These are phyloP conservation scores for Elsinoe necatrix DNA, from an alignment of 2,329 filamentous ascomycete genomes.

Conservation along the genomic window DNA sequence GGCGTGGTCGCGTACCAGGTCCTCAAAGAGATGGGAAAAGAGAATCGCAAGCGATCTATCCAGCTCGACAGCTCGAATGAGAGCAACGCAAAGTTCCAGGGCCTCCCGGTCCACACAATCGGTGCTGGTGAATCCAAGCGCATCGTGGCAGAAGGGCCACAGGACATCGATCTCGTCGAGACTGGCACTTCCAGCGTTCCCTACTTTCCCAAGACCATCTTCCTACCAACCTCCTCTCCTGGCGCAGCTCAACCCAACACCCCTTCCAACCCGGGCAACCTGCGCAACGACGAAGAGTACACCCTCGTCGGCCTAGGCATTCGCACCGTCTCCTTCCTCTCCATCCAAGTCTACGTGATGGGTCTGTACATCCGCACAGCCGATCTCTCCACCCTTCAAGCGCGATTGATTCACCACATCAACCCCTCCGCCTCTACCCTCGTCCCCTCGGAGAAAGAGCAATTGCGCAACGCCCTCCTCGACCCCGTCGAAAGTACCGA, in stretches of 20 bases:
- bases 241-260: conserved; percentile 24
- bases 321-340: conserved; percentile 79
- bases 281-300: conserved; percentile 56
- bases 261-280: conserved; percentile 27
- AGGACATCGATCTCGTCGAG: conserved; percentile 64
- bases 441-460: conserved; percentile 70
- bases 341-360: conserved; percentile 89
- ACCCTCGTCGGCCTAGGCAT: conserved; percentile 82
- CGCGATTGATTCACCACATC: conserved; percentile 64
- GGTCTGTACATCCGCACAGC: conserved; percentile 82
- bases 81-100: conserved; percentile 38
- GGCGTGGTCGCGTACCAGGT: conserved; percentile 27
- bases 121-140: conserved; percentile 51
- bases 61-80: conserved; percentile 30
- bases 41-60: conserved; percentile 22
- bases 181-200: conserved; percentile 77
- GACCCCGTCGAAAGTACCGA: conserved; percentile 61
- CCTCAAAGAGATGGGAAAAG: conserved; percentile 27
- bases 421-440: conserved; percentile 73
- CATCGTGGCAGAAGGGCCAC: conserved; percentile 38
- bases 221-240: conserved; percentile 44
- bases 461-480: conserved; percentile 59
- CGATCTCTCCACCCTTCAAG: conserved; percentile 74
- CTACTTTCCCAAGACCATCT: conserved; percentile 65
- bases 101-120: conserved; percentile 51